phyloP scores from a whole-genome alignment of 2,329 filamentous ascomycete genomes.

The Aphanocladium album region DNA sequence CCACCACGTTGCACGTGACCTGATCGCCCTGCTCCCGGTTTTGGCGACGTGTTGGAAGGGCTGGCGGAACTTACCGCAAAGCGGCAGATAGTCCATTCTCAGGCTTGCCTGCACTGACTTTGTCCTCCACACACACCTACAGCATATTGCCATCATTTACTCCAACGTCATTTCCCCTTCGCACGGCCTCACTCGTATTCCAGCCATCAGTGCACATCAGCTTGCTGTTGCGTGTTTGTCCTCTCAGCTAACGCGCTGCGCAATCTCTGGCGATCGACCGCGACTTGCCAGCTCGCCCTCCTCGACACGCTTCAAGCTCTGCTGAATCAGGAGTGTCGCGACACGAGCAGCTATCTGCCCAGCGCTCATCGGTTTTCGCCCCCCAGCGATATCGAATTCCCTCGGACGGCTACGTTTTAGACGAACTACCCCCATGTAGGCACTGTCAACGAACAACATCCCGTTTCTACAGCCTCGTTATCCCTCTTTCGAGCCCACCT shows the following conservation, averaged over 20 bases:
- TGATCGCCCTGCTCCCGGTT: slow-evolving; percentile 5
- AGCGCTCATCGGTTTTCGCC: background rate
- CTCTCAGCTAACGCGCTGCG: background rate
- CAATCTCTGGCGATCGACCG: background rate
- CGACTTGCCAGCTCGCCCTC: background rate
- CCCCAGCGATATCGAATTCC: slow-evolving; percentile 14
- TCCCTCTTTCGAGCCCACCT: slow-evolving; percentile 27
- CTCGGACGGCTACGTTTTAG: slow-evolving; percentile 13
- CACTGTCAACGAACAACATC: slow-evolving; percentile 20
- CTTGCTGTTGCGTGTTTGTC: background rate
- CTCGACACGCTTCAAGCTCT: background rate
- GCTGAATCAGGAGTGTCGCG: slow-evolving; percentile 7
- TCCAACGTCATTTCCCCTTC: slow-evolving; percentile 3
- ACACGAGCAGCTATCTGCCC: background rate
- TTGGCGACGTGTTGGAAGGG: slow-evolving; percentile 15
- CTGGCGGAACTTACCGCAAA: slow-evolving; percentile 9
- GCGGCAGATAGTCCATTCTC: slow-evolving; percentile 5
- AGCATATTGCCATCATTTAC: slow-evolving; percentile 8
- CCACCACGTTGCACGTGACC: slow-evolving; percentile 1
- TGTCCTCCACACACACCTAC: slow-evolving; percentile 12
- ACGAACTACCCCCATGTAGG: slow-evolving; percentile 30
- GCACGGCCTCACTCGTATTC: background rate
- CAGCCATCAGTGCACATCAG: background rate
- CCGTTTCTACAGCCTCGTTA: slow-evolving; percentile 24
- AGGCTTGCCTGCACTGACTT: slow-evolving; percentile 9